phyloP scores from a whole-genome alignment of 148 eudicot species.

The Bassia scoparia region DNA sequence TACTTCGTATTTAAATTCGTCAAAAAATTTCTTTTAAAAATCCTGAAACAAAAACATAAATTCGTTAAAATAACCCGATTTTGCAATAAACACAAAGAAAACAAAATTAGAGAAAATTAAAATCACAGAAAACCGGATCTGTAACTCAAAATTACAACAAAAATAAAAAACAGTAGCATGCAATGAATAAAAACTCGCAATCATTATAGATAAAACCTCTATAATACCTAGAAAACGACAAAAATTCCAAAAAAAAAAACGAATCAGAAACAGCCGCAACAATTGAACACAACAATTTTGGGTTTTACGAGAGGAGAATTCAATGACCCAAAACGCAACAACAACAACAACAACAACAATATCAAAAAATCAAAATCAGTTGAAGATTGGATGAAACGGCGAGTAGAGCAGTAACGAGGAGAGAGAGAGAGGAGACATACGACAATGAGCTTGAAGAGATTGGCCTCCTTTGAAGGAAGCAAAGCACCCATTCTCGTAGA shows the following conservation, averaged over 20 bases:
- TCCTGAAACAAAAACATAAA: too few species aligned
- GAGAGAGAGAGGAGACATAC: constrained; percentile 39
- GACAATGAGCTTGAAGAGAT: constrained; percentile 94
- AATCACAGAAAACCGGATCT: too few species aligned
- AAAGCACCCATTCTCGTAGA: constrained; percentile 64
- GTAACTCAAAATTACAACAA: too few species aligned
- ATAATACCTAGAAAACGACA: neutral
- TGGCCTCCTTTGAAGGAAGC: constrained; percentile 90
- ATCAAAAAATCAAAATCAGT: neutral
- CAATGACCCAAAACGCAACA: neutral
- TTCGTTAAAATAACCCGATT: too few species aligned
- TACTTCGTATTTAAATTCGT: too few species aligned
- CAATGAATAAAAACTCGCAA: too few species aligned
- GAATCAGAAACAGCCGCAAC: neutral
- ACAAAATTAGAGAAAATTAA: too few species aligned
- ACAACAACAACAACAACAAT: too few species aligned
- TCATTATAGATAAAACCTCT: too few species aligned
- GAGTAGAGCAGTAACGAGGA: neutral
- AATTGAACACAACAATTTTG: constrained; percentile 2
- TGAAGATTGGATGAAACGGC: constrained; percentile 6
- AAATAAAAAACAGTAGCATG: too few species aligned
- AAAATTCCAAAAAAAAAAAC: neutral
- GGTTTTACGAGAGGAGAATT: constrained; percentile 10
- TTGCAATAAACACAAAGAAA: too few species aligned
- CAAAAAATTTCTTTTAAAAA: too few species aligned